A percentile compares a stretch with the other conserved stretches of the same genome.
phyloP scores from a whole-genome alignment of 2,329 filamentous ascomycete species.

The Trichoderma guizhouense region DNA sequence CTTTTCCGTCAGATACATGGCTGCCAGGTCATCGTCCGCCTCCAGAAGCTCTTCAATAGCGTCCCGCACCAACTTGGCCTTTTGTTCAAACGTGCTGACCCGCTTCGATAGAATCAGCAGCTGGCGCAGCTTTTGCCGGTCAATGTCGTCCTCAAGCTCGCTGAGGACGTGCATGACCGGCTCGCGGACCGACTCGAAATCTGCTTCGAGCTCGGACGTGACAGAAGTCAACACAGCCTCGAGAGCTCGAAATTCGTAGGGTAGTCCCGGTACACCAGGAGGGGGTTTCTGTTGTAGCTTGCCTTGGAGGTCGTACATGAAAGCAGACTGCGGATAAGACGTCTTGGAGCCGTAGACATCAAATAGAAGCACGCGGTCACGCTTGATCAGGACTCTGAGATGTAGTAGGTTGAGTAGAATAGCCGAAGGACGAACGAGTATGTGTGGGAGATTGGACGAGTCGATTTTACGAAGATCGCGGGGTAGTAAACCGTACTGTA shows the following conservation, averaged over 20 bases:
- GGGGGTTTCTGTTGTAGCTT: slow-evolving; percentile 75
- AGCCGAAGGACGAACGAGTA: slow-evolving; percentile 85
- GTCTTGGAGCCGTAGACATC: slow-evolving; percentile 94
- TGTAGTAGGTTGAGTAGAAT: slow-evolving; percentile 97
- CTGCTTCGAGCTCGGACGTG: slow-evolving; percentile 84
- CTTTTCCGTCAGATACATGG: slow-evolving; percentile 95
- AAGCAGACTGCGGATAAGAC: slow-evolving; percentile 91
- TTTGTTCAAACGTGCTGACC: slow-evolving; percentile 95
- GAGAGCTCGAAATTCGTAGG: slow-evolving; percentile 93
- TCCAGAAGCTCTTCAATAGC: slow-evolving; percentile 94
- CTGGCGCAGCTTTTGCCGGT: slow-evolving; percentile 86
- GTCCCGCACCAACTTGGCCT: slow-evolving; percentile 87
- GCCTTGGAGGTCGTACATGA: slow-evolving; percentile 95
- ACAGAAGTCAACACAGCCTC: slow-evolving; percentile 95
- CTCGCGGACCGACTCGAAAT: slow-evolving; percentile 90
- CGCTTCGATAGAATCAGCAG: slow-evolving; percentile 93
- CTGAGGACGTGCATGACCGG: slow-evolving; percentile 85
- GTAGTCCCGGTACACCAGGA: slow-evolving; percentile 61
- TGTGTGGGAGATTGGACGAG: slow-evolving; percentile 90
- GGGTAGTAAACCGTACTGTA: slow-evolving; percentile 82
- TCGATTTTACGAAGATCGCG: slow-evolving; percentile 97
- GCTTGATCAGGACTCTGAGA: slow-evolving; percentile 90
- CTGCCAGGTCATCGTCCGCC: slow-evolving; percentile 88
- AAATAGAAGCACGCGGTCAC: slow-evolving; percentile 90
- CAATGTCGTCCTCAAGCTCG: slow-evolving; percentile 94